phyloP scores from a whole-genome alignment of 345 rosid species.

The Abelmoschus esculentus region DNA sequence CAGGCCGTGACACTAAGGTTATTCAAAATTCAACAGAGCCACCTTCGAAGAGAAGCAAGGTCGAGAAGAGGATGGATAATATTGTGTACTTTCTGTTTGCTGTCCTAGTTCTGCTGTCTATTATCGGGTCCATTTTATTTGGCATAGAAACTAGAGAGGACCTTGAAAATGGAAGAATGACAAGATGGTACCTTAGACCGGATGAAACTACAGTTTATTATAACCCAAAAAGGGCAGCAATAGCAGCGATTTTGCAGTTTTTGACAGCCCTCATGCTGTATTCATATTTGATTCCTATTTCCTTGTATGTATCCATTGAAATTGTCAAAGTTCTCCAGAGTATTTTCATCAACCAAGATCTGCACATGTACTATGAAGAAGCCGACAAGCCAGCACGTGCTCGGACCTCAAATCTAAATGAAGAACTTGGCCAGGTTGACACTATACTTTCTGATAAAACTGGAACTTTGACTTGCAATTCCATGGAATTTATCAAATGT shows the following conservation, averaged over 20 bases:
- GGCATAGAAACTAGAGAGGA: constrained; percentile 72
- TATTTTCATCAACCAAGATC: constrained; percentile 76
- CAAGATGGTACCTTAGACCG: constrained; percentile 96
- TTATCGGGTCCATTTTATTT: constrained; percentile 63
- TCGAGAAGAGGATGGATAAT: constrained; percentile 80
- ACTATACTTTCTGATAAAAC: constrained; percentile 90
- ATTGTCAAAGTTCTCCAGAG: constrained; percentile 92
- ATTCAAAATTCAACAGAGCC: constrained; percentile 87
- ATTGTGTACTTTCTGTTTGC: constrained; percentile 63
- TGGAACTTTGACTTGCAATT: constrained; percentile 91
- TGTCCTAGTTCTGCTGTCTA: constrained; percentile 53
- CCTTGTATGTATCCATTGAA: constrained; percentile 87
- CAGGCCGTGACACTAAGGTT: constrained; percentile 88
- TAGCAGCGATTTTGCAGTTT: constrained; percentile 63
- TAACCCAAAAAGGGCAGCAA: constrained; percentile 50
- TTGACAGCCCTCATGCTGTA: constrained; percentile 83
- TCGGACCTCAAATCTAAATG: constrained; percentile 92
- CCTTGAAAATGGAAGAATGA: constrained; percentile 53
- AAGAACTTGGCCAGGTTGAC: constrained; percentile 96
- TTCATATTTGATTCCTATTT: constrained; percentile 86
- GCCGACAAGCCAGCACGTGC: constrained; percentile 85
- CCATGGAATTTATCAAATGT: constrained; percentile 93
- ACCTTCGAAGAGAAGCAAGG: constrained; percentile 88
- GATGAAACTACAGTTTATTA: constrained; percentile 59
- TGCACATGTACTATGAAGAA: constrained; percentile 76